A percentile compares a stretch with the other conserved stretches of the same genome.
phyloP scores from a whole-genome alignment of 2,329 filamentous ascomycete species.

The Iodosphaeria phyllophila region DNA sequence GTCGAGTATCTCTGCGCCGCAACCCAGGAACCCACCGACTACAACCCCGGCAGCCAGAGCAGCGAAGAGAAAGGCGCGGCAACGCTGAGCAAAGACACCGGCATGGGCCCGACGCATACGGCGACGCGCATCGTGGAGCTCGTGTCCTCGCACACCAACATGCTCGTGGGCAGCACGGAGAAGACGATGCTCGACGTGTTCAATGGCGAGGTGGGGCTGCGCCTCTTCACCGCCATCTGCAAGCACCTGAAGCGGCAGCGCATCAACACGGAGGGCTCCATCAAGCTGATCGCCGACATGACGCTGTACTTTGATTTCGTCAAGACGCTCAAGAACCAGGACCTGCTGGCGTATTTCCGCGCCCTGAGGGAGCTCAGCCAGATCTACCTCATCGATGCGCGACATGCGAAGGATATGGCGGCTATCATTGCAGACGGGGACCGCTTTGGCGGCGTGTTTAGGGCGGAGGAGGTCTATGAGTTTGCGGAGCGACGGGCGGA shows the following conservation, averaged over 20 bases:
- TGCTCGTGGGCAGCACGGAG: conserved; percentile 88
- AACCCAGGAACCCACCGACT: conserved; percentile 71
- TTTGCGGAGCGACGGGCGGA: conserved; percentile 87
- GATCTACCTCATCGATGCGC: conserved; percentile 80
- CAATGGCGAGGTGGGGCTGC: conserved; percentile 89
- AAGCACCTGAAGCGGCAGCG: conserved; percentile 96
- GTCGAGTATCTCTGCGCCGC: conserved; percentile 90
- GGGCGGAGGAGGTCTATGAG: conserved; percentile 93
- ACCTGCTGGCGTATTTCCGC: conserved; percentile 76
- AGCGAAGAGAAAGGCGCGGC: conserved; percentile 15
- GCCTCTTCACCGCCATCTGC: conserved; percentile 79
- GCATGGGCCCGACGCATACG: conserved; percentile 52
- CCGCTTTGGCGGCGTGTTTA: conserved; percentile 79
- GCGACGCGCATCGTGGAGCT: conserved; percentile 69
- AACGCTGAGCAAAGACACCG: conserved; percentile 16
- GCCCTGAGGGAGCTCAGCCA: conserved; percentile 84
- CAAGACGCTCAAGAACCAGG: conserved; percentile 59
- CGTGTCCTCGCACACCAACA: conserved; percentile 73
- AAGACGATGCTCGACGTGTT: conserved; percentile 98
- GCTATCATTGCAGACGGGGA: conserved; percentile 84
- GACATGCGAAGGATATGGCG: conserved; percentile 85
- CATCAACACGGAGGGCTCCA: conserved; percentile 71
- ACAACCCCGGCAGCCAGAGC: conserved; percentile 50
- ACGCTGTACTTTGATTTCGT: conserved; percentile 84
- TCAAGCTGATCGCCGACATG: conserved; percentile 92